A percentile compares a stretch with the other conserved stretches of the same genome.
phyloP scores from a whole-genome alignment of 108 stramenopile species.

The Cyclotella atomus region DNA sequence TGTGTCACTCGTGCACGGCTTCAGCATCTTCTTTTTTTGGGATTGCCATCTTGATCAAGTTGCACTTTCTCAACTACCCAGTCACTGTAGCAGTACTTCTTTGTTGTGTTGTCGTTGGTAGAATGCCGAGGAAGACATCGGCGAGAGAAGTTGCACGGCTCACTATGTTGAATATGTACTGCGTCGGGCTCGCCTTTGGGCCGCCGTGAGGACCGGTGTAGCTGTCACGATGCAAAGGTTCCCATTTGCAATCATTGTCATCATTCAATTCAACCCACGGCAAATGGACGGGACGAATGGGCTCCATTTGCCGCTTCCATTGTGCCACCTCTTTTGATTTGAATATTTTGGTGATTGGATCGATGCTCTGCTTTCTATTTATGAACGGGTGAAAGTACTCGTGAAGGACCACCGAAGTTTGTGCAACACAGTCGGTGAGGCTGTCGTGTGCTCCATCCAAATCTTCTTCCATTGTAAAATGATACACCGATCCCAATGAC shows the following conservation, averaged over 20 bases:
- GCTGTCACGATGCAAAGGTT: not conserved
- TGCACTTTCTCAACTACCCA: constrained; percentile 15
- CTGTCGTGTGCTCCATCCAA: constrained; percentile 29
- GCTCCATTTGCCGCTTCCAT: constrained; percentile 17
- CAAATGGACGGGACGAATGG: constrained; percentile 1
- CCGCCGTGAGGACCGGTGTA: constrained; percentile 19
- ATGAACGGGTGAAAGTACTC: constrained; percentile 12
- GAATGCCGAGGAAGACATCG: constrained; percentile 12
- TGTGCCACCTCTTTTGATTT: not conserved
- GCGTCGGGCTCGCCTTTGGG: constrained; percentile 3
- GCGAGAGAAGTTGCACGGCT: not conserved
- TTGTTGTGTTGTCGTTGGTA: not conserved
- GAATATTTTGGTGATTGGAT: constrained; percentile 14
- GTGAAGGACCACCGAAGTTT: constrained; percentile 8
- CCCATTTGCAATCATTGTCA: not conserved
- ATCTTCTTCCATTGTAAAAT: not conserved
- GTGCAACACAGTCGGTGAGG: constrained; percentile 4
- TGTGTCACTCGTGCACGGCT: not conserved
- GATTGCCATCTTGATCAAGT: constrained; percentile 9
- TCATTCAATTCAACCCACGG: constrained; percentile 18
- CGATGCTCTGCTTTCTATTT: not conserved
- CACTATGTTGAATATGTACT: not conserved
- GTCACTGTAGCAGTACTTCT: constrained; percentile 17
- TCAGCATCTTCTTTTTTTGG: constrained; percentile 13
- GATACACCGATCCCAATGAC: not conserved